phyloP scores from a whole-genome alignment of 805 yeast species.

The Metschnikowia orientalis region DNA sequence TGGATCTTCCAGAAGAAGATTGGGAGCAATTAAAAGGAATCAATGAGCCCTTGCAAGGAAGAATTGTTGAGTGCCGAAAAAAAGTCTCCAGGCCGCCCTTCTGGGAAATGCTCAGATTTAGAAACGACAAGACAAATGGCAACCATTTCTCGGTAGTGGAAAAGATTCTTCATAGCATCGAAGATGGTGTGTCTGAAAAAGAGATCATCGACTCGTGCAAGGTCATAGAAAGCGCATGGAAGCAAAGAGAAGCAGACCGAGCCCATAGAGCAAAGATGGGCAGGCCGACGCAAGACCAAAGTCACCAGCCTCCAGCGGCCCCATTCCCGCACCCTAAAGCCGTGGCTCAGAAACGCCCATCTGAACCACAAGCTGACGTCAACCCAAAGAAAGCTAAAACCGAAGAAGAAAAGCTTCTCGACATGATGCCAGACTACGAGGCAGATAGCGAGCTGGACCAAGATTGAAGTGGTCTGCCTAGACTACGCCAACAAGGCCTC shows the following conservation, averaged over 20 bases:
- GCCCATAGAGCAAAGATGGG: conserved; percentile 15
- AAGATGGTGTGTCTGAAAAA: conserved; percentile 78
- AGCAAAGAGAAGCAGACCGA: conserved; percentile 46
- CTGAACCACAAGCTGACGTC: conserved; percentile 4
- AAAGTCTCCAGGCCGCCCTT: conserved; percentile 51
- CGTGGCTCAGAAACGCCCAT: conserved; percentile 8
- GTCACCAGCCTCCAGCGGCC: conserved; percentile 5
- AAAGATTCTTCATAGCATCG: conserved; percentile 77
- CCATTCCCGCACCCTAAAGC: conserved; percentile 9
- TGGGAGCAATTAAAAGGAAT: conserved; percentile 72
- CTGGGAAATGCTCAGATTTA: conserved; percentile 83
- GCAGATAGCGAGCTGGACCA: conserved; percentile 20
- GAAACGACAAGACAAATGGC: conserved; percentile 90
- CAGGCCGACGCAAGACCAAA: not conserved
- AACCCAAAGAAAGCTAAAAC: conserved; percentile 7
- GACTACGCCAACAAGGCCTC: too few relatives aligned
- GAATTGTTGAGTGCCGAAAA: conserved; percentile 81
- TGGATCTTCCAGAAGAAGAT: conserved; percentile 62
- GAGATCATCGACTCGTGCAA: conserved; percentile 61
- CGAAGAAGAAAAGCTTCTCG: conserved; percentile 15
- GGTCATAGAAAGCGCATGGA: conserved; percentile 59
- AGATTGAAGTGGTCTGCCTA: too few relatives aligned
- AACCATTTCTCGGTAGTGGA: conserved; percentile 79
- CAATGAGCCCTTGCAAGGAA: conserved; percentile 79
- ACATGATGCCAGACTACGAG: conserved; percentile 21